phyloP scores from a whole-genome alignment of 345 rosid species.

The Dimocarpus longan region DNA sequence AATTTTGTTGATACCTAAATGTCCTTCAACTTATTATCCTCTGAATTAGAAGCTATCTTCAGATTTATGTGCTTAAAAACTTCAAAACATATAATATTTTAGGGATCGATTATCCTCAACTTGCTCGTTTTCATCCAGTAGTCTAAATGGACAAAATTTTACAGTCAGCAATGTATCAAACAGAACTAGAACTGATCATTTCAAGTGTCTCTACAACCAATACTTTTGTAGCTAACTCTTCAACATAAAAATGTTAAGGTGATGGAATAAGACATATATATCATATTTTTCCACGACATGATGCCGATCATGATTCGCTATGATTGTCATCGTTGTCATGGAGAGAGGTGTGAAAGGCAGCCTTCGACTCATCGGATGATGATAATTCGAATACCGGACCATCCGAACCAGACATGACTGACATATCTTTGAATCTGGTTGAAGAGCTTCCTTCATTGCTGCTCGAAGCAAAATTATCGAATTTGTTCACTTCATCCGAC shows the following conservation, averaged over 20 bases:
- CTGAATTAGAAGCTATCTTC: no score
- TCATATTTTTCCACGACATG: neutral
- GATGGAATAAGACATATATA: constrained; percentile 6
- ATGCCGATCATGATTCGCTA: no score
- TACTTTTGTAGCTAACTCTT: no score
- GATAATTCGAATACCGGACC: constrained; percentile 12
- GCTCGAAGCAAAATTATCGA: constrained; percentile 2
- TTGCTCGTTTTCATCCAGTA: no score
- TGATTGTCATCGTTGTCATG: neutral
- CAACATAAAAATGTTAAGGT: neutral
- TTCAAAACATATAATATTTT: no score
- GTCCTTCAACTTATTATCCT: no score
- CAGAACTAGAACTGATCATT: neutral
- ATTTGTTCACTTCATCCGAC: constrained; percentile 12
- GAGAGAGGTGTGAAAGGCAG: constrained; percentile 14
- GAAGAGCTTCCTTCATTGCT: constrained; percentile 24
- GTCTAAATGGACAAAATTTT: no score
- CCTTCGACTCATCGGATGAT: constrained; percentile 4
- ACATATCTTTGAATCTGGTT: neutral
- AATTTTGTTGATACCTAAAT: no score
- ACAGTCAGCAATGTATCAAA: no score
- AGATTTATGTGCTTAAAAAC: no score
- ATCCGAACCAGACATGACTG: constrained; percentile 4
- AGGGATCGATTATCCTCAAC: no score
- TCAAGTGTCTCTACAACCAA: neutral